Evolutionary conservation across 228 moss, liverwort and hornwort species (phyloP).

Genomic region (Sphagnum magellanicum): DNA sequence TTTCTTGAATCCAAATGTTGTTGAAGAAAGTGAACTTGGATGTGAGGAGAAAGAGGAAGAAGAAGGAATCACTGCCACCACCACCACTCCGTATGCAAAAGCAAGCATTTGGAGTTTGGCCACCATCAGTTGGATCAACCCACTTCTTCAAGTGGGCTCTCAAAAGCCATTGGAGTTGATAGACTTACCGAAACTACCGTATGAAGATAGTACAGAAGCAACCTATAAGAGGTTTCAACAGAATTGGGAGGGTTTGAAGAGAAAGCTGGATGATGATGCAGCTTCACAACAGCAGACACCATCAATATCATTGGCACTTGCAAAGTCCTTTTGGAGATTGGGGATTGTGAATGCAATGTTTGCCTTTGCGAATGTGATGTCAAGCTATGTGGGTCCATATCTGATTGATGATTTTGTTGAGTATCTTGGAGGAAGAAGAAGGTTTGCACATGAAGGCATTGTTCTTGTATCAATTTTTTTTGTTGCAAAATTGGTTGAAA

Average conservation of each 20-base stretch:
- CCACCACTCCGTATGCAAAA: conserved; percentile 7
- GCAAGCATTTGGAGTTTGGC: conserved; percentile 12
- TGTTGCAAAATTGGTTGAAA: conserved; percentile 15
- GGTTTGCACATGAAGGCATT: conserved; percentile 18
- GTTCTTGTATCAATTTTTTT: conserved; percentile 13
- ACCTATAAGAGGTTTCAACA: conserved; percentile 7
- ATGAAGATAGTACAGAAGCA: conserved; percentile 14
- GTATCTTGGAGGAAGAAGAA: conserved; percentile 15
- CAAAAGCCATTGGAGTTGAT: conserved; percentile 17
- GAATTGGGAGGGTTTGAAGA: conserved; percentile 15
- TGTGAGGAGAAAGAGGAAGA: conserved; percentile 3
- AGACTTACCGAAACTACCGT: conserved; percentile 16
- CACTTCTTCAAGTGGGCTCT: conserved; percentile 14
- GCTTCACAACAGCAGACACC: conserved; percentile 5
- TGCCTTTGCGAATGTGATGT: conserved; percentile 9
- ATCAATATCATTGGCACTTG: conserved; percentile 10
- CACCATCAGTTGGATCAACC: conserved; percentile 17
- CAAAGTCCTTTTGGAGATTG: conserved; percentile 14
- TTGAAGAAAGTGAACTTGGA: no score
- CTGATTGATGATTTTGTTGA: conserved; percentile 20
- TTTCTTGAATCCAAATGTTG: conserved; percentile 14
- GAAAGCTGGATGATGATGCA: neutral
- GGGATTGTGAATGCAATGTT: conserved; percentile 15
- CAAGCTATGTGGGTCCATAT: conserved; percentile 21
- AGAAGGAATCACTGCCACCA: neutral